These are phyloP conservation scores for Suhomyces sp. DNA, from an alignment of 805 yeast genomes.

Conservation along the genomic window DNA sequence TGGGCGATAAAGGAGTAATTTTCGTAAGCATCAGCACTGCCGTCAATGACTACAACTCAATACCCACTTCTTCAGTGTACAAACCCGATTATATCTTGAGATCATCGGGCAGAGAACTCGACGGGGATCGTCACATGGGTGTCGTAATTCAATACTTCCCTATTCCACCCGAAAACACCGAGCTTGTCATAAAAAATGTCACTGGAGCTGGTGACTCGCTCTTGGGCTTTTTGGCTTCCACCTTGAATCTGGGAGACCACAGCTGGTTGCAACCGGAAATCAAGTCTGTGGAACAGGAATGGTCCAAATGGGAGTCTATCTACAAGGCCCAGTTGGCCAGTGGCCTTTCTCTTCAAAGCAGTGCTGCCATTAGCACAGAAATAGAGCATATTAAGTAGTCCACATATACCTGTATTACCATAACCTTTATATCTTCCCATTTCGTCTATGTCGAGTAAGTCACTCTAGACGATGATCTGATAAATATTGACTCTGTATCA, in stretches of 20 bases:
- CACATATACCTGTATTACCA: background rate
- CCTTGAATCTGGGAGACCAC: constrained; percentile 23
- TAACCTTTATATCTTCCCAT: no score
- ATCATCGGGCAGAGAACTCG: constrained; percentile 17
- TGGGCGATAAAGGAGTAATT: constrained; percentile 64
- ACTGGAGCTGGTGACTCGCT: constrained; percentile 91
- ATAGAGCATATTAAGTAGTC: constrained; percentile 10
- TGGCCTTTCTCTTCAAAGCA: constrained; percentile 25
- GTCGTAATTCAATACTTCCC: constrained; percentile 63
- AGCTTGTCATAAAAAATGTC: constrained; percentile 52
- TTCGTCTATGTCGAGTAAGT: background rate
- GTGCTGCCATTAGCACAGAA: constrained; percentile 25
- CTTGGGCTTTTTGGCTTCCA: constrained; percentile 58
- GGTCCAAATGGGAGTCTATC: constrained; percentile 35
- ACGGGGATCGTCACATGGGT: constrained; percentile 36
- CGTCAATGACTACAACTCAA: constrained; percentile 28
- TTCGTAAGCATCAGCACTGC: constrained; percentile 33
- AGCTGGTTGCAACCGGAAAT: constrained; percentile 27
- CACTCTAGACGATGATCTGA: background rate
- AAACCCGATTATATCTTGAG: constrained; percentile 22
- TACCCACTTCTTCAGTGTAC: constrained; percentile 31
- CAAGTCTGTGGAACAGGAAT: constrained; percentile 30
- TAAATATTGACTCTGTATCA: background rate
- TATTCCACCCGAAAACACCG: constrained; percentile 30
- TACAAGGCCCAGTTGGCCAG: constrained; percentile 41